Conservation (phyloP, 208 protist genomes). For the Trypanosomatidae sp. region DNA sequence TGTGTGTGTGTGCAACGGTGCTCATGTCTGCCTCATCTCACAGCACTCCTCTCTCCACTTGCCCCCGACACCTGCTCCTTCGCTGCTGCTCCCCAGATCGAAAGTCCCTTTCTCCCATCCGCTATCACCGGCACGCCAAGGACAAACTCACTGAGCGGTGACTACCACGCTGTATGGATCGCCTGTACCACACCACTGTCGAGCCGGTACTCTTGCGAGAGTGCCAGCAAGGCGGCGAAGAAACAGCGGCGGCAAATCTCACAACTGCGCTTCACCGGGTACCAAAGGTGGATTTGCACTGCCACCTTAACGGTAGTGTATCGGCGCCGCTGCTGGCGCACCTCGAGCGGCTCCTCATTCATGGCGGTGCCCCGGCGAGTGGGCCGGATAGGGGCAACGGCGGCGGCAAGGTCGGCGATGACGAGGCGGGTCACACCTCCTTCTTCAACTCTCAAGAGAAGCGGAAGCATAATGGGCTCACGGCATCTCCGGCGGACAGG, state of each 20-base stretch:
- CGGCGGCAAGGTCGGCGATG: neutral
- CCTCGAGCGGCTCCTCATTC: conserved; percentile 38
- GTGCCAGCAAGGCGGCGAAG: neutral
- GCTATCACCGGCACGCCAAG: neutral
- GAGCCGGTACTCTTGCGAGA: neutral
- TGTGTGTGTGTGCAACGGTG: neutral
- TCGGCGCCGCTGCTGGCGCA: conserved; percentile 45
- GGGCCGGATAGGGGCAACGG: neutral
- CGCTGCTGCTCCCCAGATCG: neutral
- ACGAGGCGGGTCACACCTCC: conserved; percentile 1
- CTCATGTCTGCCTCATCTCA: neutral
- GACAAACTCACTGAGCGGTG: neutral
- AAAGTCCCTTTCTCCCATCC: neutral
- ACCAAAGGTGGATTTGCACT: conserved; percentile 77
- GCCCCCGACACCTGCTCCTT: neutral
- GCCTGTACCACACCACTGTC: conserved; percentile 4
- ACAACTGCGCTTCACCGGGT: conserved; percentile 19
- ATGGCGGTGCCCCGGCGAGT: conserved; percentile 1
- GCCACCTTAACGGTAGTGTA: conserved; percentile 82
- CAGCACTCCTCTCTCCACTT: neutral
- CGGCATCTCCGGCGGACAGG: neutral
- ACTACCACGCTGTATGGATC: conserved; percentile 6
- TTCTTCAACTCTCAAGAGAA: conserved; percentile 36
- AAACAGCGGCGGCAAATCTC: conserved; percentile 1
- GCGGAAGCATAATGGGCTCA: conserved; percentile 18